These are phyloP conservation scores for Suillus clintonianus DNA, from an alignment of 768 basidiomycete species.

Conservation along the genomic window DNA sequence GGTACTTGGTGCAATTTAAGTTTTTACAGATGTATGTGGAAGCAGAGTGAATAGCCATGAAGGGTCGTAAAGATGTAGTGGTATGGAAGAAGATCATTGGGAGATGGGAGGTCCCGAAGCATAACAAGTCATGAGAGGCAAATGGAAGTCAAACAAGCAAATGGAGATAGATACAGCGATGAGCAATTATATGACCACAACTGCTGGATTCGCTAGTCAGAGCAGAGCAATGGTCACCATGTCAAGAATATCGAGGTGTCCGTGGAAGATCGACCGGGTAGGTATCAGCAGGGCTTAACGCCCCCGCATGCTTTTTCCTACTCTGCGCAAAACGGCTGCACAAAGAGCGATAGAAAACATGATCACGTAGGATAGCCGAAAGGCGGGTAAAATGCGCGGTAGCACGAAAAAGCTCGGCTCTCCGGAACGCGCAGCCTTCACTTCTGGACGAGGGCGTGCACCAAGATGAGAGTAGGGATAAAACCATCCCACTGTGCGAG, in stretches of 20 bases:
- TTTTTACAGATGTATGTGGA: too few relatives aligned
- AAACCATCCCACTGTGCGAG: slow-evolving; percentile 23
- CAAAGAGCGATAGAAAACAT: slow-evolving; percentile 30
- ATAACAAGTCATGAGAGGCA: neutral
- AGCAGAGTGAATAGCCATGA: too few relatives aligned
- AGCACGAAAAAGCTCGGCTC: slow-evolving; percentile 5
- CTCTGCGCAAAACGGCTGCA: slow-evolving; percentile 25
- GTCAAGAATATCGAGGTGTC: neutral
- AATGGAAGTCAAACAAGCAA: neutral
- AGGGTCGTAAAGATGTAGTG: too few relatives aligned
- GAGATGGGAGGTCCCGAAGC: too few relatives aligned
- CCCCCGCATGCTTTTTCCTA: slow-evolving; percentile 23
- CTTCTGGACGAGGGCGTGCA: neutral
- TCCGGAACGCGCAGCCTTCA: neutral
- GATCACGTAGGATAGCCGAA: slow-evolving; percentile 24
- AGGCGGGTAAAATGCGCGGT: slow-evolving; percentile 3
- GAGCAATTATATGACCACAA: neutral
- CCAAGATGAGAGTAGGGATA: slow-evolving; percentile 19
- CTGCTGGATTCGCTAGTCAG: neutral
- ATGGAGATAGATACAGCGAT: neutral
- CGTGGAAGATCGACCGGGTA: neutral
- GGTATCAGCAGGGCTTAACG: slow-evolving; percentile 14
- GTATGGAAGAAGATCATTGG: too few relatives aligned
- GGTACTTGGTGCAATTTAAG: too few relatives aligned
- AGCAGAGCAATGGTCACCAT: neutral